Evolutionary conservation across 2,329 filamentous ascomycete species (phyloP).

Genomic region (Emericellopsis atlantica): DNA sequence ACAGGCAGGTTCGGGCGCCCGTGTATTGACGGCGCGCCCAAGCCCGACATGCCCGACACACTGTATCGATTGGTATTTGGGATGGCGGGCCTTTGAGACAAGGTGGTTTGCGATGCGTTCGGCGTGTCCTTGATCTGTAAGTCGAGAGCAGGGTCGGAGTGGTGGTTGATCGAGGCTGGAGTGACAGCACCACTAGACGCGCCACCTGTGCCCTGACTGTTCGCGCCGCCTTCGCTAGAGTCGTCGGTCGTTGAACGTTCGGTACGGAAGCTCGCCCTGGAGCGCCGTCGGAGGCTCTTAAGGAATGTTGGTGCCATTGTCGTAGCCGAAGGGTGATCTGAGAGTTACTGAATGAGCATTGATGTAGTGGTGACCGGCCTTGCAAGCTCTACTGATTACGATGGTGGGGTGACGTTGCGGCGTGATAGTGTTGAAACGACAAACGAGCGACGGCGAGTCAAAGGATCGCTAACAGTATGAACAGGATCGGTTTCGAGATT

Average conservation of each 20-base stretch:
- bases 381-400: not conserved
- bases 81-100: slow-evolving; percentile 19
- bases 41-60: slow-evolving; percentile 49
- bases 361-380: not conserved
- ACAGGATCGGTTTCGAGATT: too few species aligned
- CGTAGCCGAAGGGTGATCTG: not conserved
- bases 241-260: slow-evolving; percentile 46
- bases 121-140: slow-evolving; percentile 40
- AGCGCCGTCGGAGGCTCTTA: slow-evolving; percentile 65
- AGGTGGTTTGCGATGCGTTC: slow-evolving; percentile 7
- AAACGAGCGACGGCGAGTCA: too few species aligned
- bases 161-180: slow-evolving; percentile 58
- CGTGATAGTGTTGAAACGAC: too few species aligned
- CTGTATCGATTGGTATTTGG: slow-evolving; percentile 45
- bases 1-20: slow-evolving; percentile 46
- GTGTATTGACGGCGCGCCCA: slow-evolving; percentile 41
- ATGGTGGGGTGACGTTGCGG: too few species aligned
- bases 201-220: slow-evolving; percentile 40
- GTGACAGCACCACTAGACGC: slow-evolving; percentile 60
- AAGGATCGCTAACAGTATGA: too few species aligned
- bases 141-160: slow-evolving; percentile 52
- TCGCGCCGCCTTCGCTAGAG: slow-evolving; percentile 41
- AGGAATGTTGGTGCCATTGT: slow-evolving; percentile 13
- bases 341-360: not conserved
- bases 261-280: slow-evolving; percentile 60